Evolutionary conservation across 225 moss, liverwort and hornwort genomes (phyloP).

Genomic region (Polytrichum formosum): DNA sequence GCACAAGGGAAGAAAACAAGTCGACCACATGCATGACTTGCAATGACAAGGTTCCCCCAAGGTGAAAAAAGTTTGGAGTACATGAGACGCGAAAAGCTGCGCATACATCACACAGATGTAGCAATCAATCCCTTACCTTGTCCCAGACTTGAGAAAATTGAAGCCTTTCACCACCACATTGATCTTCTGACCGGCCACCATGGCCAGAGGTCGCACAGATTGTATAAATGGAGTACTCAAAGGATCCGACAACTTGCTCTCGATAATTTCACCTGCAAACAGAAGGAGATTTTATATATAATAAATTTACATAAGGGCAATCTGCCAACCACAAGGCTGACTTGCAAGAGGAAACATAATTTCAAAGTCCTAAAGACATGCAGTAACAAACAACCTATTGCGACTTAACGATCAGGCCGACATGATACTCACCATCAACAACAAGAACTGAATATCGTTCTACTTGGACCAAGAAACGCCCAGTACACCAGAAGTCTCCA

Average conservation of each 20-base stretch:
- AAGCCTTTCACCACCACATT: conserved; percentile 51
- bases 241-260: conserved; percentile 26
- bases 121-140: conserved; percentile 31
- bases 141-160: conserved; percentile 41
- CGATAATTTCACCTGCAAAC: conserved; percentile 55
- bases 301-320: no score
- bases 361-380: no score
- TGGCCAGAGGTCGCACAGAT: conserved; percentile 76
- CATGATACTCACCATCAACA: conserved; percentile 54
- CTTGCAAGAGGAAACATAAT: no score
- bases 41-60: neutral
- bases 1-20: conserved; percentile 1
- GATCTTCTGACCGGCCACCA: conserved; percentile 65
- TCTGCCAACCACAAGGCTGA: no score
- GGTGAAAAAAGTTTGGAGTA: no score
- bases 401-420: no score
- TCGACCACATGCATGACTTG: neutral
- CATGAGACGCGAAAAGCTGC: neutral
- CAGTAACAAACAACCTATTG: no score
- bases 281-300: neutral
- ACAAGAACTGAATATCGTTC: conserved; percentile 59
- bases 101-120: neutral
- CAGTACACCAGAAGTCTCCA: conserved; percentile 70
- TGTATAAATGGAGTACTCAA: conserved; percentile 47
- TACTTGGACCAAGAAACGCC: conserved; percentile 80